phyloP scores from a whole-genome alignment of 192 early-diverging fungal genomes.

The Chytriomyces sp. region DNA sequence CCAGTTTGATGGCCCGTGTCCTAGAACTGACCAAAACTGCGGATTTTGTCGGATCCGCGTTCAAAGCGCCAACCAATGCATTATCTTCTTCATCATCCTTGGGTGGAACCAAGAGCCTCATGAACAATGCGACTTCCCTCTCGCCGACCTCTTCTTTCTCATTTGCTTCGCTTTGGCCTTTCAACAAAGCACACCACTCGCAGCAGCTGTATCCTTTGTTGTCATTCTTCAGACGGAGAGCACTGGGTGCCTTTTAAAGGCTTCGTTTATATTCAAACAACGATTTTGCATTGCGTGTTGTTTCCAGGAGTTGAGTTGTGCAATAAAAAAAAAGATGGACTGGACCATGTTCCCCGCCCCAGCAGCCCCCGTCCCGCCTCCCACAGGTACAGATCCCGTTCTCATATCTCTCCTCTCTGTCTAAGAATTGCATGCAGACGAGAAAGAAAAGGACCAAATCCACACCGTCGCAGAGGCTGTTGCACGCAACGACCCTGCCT shows the following conservation, averaged over 20 bases:
- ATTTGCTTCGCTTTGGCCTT: conserved; percentile 12
- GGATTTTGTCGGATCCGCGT: conserved; percentile 9
- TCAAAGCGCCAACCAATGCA: neutral
- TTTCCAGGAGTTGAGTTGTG: no score
- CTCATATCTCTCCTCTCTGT: neutral
- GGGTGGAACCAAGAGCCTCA: neutral
- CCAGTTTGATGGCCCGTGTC: conserved; percentile 16
- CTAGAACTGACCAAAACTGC: conserved; percentile 10
- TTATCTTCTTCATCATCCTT: neutral
- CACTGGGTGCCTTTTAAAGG: no score
- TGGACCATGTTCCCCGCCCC: conserved; percentile 1
- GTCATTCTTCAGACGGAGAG: conserved; percentile 4
- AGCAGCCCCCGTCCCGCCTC: neutral
- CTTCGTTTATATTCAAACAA: no score
- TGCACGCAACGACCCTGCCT: neutral
- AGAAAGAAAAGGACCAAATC: neutral
- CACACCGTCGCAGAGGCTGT: conserved; percentile 5
- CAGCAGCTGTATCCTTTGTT: conserved; percentile 24
- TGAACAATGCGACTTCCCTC: neutral
- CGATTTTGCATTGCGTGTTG: no score
- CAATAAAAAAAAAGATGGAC: neutral
- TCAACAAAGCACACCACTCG: conserved; percentile 2
- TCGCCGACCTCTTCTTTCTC: neutral
- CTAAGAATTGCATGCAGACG: neutral
- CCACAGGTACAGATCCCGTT: neutral